phyloP scores from a whole-genome alignment of 257 asterid species.

The Nicotiana paniculata region DNA sequence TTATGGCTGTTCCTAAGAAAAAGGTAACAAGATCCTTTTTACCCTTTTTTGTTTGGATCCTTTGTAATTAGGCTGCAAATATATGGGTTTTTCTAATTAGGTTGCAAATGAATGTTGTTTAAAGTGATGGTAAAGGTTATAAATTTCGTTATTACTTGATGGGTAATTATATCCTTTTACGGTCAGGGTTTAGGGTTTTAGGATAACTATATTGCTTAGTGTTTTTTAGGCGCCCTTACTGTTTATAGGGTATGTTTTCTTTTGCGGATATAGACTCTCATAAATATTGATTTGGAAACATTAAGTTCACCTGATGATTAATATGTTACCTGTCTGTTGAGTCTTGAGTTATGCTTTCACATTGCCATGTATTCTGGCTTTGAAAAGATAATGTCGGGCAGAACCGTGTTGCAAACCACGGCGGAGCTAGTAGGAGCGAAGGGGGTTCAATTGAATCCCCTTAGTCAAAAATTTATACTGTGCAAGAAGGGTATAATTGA shows the following conservation, averaged over 20 bases:
- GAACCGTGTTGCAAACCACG: background rate
- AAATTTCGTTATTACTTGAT: background rate
- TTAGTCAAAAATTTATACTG: too few species aligned
- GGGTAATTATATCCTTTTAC: background rate
- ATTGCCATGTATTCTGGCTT: background rate
- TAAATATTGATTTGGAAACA: background rate
- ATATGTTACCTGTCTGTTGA: background rate
- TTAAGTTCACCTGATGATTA: background rate
- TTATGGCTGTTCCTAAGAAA: conserved; percentile 85
- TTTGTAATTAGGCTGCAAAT: background rate
- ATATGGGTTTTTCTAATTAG: background rate
- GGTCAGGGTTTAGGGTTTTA: background rate
- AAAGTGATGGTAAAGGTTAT: background rate
- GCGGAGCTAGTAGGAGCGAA: too few species aligned
- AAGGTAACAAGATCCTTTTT: conserved; percentile 32
- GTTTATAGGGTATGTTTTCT: background rate
- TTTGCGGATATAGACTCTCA: background rate
- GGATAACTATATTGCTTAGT: background rate
- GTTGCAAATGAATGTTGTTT: background rate
- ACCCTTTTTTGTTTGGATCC: background rate
- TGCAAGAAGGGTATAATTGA: too few species aligned
- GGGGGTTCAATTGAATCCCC: too few species aligned
- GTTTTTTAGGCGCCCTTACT: background rate
- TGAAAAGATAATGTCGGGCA: background rate
- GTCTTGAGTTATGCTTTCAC: background rate